Base-by-base conservation (phyloP, 83 land plant species). In the Picea mariana region DNA sequence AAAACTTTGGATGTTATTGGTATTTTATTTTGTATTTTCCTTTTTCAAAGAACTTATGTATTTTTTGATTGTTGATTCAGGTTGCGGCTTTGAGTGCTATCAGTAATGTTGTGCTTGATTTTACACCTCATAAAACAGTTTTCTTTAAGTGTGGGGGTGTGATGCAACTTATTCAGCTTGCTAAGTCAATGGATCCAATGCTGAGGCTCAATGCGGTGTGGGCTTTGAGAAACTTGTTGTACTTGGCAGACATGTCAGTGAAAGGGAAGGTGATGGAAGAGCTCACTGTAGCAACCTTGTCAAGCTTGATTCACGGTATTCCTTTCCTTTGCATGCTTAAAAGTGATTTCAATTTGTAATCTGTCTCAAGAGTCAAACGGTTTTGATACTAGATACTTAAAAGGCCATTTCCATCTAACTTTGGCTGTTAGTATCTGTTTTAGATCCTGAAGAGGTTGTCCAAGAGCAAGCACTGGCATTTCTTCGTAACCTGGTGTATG, bases 391-490 rank as follows among this genome's bases (percentile, higher is more conserved):
- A n/a, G n/a, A n/a, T n/a, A n/a, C n/a, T n/a, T n/a, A n/a, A n/a
- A n/a, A n/a, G n/a, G n/a, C n/a, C n/a, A n/a, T n/a, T n/a, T n/a
- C n/a, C n/a, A n/a, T n/a, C n/a, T n/a, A n/a, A n/a, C n/a, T n/a
- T n/a, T n/a, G n/a, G n/a, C n/a, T n/a, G n/a, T n/a, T n/a, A n/a
- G n/a, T n/a, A n/a, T n/a, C n/a, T n/a, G n/a, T n/a, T n/a, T n/a
- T n/a, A n/a, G 99, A 97, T 82, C 64, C 91, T 13, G 99, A 97
- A 80, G 86, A 90, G 79, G 86, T 81, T n/a, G 85, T 97, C 5
- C 95, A 94, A 83, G 98, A 94, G 87, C 98, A 97, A 82, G 97
- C 97, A 17, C 34, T 97, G 75, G 95, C 92, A 61, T 83, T 97
- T 81, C 90, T 95, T 38, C 89, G 95, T 61, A 97, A 95, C 89